Conservation (phyloP, 352 stramenopile species). For the Phytophthora meadii region DNA sequence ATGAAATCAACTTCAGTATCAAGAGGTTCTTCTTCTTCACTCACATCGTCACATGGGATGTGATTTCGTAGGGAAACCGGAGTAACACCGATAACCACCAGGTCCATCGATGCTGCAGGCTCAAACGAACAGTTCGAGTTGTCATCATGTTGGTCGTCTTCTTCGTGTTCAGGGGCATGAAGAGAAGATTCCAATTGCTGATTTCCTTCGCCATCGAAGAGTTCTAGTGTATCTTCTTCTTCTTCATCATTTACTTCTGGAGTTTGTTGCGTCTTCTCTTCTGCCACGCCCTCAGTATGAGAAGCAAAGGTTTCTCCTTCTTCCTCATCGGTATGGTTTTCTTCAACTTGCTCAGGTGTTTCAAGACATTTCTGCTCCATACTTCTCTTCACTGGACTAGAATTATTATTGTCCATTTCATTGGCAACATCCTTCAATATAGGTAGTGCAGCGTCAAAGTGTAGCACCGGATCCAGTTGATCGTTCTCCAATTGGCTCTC, state of each 20-base stretch:
- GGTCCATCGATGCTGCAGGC: conserved; percentile 7
- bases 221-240: conserved; percentile 54
- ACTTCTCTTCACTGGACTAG: conserved; percentile 6
- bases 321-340: conserved; percentile 14
- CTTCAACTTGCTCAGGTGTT: conserved; percentile 10
- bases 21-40: conserved; percentile 23
- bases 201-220: conserved; percentile 41
- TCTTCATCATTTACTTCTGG: conserved; percentile 12
- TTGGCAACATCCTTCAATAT: background rate
- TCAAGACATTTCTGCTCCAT: conserved; percentile 7
- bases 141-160: conserved; percentile 1
- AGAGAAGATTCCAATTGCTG: conserved; percentile 12
- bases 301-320: conserved; percentile 24
- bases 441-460: conserved; percentile 16
- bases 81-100: conserved; percentile 33
- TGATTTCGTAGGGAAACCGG: conserved; percentile 19
- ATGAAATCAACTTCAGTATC: conserved; percentile 18
- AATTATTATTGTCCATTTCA: background rate
- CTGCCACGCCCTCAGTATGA: conserved; percentile 19
- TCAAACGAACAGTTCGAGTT: background rate
- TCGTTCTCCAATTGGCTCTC: background rate
- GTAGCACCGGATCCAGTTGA: conserved; percentile 18
- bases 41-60: conserved; percentile 7
- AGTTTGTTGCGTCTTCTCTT: conserved; percentile 9
- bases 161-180: conserved; percentile 21